Evolutionary conservation across 352 stramenopile species (phyloP).

Genomic region (Phytophthora pseudosyringae): DNA sequence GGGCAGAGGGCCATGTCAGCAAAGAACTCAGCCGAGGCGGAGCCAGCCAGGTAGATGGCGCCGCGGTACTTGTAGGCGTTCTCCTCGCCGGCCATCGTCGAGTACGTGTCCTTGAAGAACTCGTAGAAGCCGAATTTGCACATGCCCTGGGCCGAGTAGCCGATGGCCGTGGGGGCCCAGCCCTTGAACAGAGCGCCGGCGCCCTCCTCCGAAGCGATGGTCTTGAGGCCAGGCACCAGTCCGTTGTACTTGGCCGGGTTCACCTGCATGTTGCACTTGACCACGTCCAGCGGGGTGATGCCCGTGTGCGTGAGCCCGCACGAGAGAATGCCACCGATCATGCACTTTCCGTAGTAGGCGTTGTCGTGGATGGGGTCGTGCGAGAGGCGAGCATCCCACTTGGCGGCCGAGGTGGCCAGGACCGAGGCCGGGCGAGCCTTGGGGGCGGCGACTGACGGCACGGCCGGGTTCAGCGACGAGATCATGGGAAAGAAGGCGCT

Average conservation of each 20-base stretch:
- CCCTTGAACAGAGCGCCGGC: constrained; percentile 88
- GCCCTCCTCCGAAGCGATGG: constrained; percentile 90
- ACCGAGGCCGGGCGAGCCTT: constrained; percentile 45
- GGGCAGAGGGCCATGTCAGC: constrained; percentile 94
- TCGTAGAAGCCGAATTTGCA: constrained; percentile 97
- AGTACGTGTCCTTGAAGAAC: constrained; percentile 96
- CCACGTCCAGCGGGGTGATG: constrained; percentile 93
- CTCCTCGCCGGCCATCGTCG: constrained; percentile 90
- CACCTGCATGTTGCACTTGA: constrained; percentile 97
- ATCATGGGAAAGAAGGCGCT: constrained; percentile 83
- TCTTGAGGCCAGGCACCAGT: constrained; percentile 82
- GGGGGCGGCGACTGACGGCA: constrained; percentile 46
- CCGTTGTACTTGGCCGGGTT: constrained; percentile 88
- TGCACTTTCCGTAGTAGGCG: constrained; percentile 95
- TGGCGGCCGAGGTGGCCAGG: constrained; percentile 78
- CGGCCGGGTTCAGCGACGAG: constrained; percentile 68
- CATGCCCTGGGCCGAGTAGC: constrained; percentile 91
- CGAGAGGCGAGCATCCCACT: constrained; percentile 85
- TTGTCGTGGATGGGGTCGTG: constrained; percentile 87
- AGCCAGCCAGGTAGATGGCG: constrained; percentile 92
- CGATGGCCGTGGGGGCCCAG: constrained; percentile 92
- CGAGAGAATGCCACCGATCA: constrained; percentile 92
- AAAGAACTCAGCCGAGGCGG: constrained; percentile 94
- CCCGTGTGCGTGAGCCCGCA: constrained; percentile 94
- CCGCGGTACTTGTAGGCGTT: constrained; percentile 94